Percentiles rank a stretch among this genome's conserved stretches.
These are phyloP conservation scores for Tephrocybe sp. DNA, from an alignment of 768 basidiomycete species.

Conservation along the genomic window DNA sequence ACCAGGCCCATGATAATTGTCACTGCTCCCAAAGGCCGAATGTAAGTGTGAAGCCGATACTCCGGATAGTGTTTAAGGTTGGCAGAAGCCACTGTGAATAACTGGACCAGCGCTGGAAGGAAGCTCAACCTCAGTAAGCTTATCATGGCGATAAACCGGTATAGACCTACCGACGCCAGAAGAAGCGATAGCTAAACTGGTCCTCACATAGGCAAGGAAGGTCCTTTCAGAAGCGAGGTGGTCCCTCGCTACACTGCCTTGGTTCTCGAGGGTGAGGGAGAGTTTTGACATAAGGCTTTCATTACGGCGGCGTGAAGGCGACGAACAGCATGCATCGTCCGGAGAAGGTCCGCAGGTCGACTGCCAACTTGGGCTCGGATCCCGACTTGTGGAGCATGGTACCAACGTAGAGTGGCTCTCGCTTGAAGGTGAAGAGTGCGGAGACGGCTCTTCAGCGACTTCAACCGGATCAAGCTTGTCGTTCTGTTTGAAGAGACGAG, in stretches of 20 bases:
- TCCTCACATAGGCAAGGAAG: constrained; percentile 54
- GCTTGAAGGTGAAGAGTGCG: background rate
- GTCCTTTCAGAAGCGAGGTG: constrained; percentile 55
- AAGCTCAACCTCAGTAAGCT: background rate
- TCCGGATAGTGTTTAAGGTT: constrained; percentile 7
- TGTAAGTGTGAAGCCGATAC: constrained; percentile 22
- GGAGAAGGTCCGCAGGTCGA: constrained; percentile 3
- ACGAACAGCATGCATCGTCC: background rate
- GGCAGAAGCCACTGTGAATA: constrained; percentile 21
- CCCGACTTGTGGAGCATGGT: background rate
- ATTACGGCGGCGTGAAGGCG: background rate
- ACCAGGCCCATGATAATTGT: constrained; percentile 20
- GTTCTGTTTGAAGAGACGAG: background rate
- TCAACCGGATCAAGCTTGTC: background rate
- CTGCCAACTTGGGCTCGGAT: background rate
- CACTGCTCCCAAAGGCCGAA: constrained; percentile 21
- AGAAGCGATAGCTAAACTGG: constrained; percentile 51
- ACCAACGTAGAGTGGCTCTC: constrained; percentile 3
- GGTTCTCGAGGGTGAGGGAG: constrained; percentile 40
- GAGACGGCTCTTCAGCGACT: background rate
- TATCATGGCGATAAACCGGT: background rate
- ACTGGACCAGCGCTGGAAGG: constrained; percentile 20
- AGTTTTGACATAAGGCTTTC: constrained; percentile 2
- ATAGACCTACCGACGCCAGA: constrained; percentile 39
- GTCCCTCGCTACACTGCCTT: constrained; percentile 52